Evolutionary conservation across 2,329 filamentous ascomycete genomes (phyloP).

Genomic region (Magnaporthales sp.): DNA sequence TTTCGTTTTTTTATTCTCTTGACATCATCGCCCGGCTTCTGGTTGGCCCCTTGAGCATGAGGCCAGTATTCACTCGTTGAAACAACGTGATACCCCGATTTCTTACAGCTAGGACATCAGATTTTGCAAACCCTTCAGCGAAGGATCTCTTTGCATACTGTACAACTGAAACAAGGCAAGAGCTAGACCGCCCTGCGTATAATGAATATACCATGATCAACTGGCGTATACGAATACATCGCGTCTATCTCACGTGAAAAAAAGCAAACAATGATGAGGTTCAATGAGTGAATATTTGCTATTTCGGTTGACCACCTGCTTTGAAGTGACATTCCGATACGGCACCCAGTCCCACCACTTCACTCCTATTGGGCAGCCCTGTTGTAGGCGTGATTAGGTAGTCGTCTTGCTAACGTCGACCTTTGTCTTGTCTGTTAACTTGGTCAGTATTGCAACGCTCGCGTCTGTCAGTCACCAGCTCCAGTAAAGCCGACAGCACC

Average conservation of each 20-base stretch:
- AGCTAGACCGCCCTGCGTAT: background rate
- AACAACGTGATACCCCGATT: background rate
- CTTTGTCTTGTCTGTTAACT: slow-evolving; percentile 9
- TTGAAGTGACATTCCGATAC: background rate
- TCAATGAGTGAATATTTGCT: background rate
- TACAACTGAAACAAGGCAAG: background rate
- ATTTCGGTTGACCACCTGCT: no score
- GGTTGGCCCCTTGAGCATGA: background rate
- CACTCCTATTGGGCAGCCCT: no score
- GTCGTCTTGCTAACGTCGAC: slow-evolving; percentile 7
- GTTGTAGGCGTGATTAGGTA: background rate
- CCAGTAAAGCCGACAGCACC: background rate
- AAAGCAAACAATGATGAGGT: background rate
- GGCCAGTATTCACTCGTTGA: background rate
- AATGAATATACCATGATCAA: background rate
- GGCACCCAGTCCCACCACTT: background rate
- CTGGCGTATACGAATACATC: no score
- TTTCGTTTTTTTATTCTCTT: background rate
- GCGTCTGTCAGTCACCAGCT: background rate
- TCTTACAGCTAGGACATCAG: background rate
- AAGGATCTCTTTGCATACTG: background rate
- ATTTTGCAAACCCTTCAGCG: background rate
- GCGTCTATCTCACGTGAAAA: no score
- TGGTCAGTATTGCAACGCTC: background rate
- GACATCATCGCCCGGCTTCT: background rate